phyloP scores from a whole-genome alignment of 345 rosid genomes.

The Corchorus olitorius region DNA sequence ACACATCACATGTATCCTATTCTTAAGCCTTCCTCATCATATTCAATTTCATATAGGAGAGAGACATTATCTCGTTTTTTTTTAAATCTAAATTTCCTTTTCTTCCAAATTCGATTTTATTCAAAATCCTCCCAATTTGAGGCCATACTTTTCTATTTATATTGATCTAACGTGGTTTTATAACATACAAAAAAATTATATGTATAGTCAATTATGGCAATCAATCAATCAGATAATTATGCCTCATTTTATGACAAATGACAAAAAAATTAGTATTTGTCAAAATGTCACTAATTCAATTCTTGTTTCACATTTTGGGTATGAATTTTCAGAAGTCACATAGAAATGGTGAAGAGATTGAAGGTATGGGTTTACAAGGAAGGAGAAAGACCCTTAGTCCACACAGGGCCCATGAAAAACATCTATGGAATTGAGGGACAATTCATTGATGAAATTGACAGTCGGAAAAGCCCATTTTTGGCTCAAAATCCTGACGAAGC shows the following conservation, averaged over 20 bases:
- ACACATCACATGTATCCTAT: too few species aligned
- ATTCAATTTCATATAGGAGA: neutral
- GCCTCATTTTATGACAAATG: too few species aligned
- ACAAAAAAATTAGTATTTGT: too few species aligned
- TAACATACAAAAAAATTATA: neutral
- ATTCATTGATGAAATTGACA: constrained; percentile 41
- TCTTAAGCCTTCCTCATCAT: neutral
- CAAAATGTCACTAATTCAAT: neutral
- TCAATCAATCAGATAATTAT: too few species aligned
- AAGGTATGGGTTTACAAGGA: constrained; percentile 46
- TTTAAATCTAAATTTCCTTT: neutral
- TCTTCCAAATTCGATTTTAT: neutral
- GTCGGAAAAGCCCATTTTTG: constrained; percentile 25
- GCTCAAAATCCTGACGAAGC: constrained; percentile 37
- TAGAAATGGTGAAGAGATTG: constrained; percentile 48
- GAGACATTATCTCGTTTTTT: neutral
- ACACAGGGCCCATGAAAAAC: constrained; percentile 31
- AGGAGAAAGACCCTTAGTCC: constrained; percentile 41
- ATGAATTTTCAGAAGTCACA: constrained; percentile 34
- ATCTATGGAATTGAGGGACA: constrained; percentile 44
- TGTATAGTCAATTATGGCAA: too few species aligned
- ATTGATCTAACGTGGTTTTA: neutral
- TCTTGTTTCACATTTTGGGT: neutral
- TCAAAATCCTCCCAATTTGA: neutral
- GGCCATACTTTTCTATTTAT: neutral